phyloP scores from a whole-genome alignment of 176 grass and related monocot genomes.

The Eremochloa ophiuroides region DNA sequence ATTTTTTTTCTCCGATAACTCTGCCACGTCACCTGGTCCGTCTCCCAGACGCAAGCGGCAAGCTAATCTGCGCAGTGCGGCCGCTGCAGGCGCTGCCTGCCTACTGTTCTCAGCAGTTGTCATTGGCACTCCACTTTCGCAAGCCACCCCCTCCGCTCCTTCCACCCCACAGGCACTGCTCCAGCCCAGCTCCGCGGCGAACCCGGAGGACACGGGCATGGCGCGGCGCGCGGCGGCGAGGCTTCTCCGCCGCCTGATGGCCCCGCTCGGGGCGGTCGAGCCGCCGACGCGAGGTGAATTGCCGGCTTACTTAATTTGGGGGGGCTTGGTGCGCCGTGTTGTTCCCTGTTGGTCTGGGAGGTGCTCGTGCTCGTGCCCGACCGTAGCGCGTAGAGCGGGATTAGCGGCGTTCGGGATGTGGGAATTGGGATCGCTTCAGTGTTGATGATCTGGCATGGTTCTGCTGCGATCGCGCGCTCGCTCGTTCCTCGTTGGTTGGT shows the following conservation, averaged over 20 bases:
- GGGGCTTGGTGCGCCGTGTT: neutral
- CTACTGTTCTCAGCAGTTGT: neutral
- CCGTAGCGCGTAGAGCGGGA: neutral
- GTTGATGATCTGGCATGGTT: neutral
- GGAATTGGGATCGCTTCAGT: neutral
- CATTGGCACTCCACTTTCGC: neutral
- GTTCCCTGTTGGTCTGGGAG: neutral
- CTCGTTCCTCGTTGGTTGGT: neutral
- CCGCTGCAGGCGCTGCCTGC: too few relatives aligned
- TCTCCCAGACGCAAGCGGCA: too few relatives aligned
- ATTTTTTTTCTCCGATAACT: too few relatives aligned
- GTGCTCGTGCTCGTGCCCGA: neutral
- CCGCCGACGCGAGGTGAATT: slow-evolving; percentile 16
- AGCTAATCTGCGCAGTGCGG: neutral
- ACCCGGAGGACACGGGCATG: neutral
- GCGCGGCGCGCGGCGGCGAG: slow-evolving; percentile 5
- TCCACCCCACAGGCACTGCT: neutral
- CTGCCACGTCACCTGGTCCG: neutral
- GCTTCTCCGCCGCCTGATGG: slow-evolving; percentile 23
- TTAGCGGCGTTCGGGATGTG: neutral
- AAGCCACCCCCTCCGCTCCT: neutral
- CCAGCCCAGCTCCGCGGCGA: neutral
- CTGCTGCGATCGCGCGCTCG: neutral
- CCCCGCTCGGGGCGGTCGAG: neutral
- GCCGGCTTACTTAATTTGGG: neutral